phyloP scores from a whole-genome alignment of 192 early-diverging fungal species.

The Thamnidium elegans region DNA sequence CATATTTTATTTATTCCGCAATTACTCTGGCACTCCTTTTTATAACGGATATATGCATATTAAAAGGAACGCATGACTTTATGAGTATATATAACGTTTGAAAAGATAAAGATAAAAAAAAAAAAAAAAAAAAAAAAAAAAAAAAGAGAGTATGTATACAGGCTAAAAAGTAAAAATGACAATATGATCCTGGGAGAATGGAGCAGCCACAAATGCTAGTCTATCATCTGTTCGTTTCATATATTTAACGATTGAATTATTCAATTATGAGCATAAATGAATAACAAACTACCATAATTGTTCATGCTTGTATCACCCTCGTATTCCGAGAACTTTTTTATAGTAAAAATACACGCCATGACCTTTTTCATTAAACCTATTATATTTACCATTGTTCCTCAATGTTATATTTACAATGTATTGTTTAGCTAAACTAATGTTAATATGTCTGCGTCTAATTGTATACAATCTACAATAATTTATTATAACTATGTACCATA shows the following conservation, averaged over 20 bases:
- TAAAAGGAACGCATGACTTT: no score
- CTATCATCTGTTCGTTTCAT: no score
- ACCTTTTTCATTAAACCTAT: background rate
- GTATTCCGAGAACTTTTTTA: background rate
- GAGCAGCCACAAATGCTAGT: no score
- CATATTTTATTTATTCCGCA: background rate
- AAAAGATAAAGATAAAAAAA: no score
- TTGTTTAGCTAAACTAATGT: background rate
- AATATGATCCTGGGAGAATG: background rate
- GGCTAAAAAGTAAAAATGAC: background rate
- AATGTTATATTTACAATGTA: no score
- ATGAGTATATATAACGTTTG: no score
- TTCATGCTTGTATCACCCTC: background rate
- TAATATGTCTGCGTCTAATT: background rate
- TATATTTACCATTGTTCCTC: no score
- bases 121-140: background rate
- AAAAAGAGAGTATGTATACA: background rate
- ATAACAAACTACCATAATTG: background rate
- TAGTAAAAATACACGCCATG: no score
- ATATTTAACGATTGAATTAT: background rate
- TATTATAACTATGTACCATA: slow-evolving; percentile 4
- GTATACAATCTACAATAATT: background rate
- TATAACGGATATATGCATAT: no score
- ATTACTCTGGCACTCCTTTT: no score
- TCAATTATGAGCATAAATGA: background rate